Evolutionary conservation across 352 stramenopile genomes (phyloP).

Genomic region (Globisporangium echinulatum): DNA sequence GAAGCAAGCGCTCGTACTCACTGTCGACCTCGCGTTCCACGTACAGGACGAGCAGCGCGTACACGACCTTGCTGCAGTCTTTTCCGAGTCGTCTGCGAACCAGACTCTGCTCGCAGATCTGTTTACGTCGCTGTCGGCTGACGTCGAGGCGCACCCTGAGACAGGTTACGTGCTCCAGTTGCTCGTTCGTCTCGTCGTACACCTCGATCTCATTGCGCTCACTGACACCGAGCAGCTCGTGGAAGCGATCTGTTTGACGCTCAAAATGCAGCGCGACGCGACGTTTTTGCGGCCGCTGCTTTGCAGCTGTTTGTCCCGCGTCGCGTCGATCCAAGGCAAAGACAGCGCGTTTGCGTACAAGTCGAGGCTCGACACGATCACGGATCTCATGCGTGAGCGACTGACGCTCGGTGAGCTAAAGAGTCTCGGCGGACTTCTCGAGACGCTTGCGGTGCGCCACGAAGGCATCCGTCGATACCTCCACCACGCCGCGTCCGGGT

Average conservation of each 20-base stretch:
- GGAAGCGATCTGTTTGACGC: constrained; percentile 19
- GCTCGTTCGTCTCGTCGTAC: constrained; percentile 22
- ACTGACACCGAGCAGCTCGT: constrained; percentile 23
- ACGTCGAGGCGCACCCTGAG: constrained; percentile 7
- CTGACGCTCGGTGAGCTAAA: constrained; percentile 9
- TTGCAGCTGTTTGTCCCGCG: constrained; percentile 8
- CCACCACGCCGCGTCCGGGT: constrained; percentile 3
- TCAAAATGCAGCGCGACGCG: constrained; percentile 18
- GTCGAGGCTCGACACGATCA: constrained; percentile 8
- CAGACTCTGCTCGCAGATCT: constrained; percentile 7
- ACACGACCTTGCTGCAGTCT: constrained; percentile 4
- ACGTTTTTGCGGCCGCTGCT: constrained; percentile 27
- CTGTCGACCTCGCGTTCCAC: constrained; percentile 12
- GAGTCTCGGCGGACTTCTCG: constrained; percentile 5
- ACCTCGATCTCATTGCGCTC: constrained; percentile 20
- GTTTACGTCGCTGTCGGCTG: constrained; percentile 2
- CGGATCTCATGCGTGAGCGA: constrained; percentile 4
- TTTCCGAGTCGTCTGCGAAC: constrained; percentile 8
- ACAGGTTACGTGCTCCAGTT: constrained; percentile 22
- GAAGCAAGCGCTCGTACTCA: constrained; percentile 11
- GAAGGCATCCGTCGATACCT: constrained; percentile 12
- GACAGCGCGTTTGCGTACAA: constrained; percentile 4
- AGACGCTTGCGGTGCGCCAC: constrained; percentile 3
- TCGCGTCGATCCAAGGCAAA: constrained; percentile 2
- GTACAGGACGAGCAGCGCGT: constrained; percentile 5